Conservation (phyloP, 805 yeast genomes). For the Cyberlindnera mrakii region DNA sequence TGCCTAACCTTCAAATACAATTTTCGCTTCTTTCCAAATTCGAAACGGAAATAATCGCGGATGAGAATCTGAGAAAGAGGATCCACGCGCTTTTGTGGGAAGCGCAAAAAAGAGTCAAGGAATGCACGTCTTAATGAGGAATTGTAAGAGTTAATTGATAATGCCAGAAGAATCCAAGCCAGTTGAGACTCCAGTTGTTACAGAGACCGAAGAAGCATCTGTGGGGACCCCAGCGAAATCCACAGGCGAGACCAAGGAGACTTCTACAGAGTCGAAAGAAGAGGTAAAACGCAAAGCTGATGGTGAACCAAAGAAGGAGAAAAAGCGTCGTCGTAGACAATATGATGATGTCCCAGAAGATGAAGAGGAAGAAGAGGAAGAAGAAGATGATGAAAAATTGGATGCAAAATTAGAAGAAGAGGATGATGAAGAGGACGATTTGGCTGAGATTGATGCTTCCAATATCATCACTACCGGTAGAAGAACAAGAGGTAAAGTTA, state of each 20-base stretch:
- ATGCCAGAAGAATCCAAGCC: constrained; percentile 24
- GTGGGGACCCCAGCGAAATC: constrained; percentile 4
- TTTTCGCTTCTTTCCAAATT: neutral
- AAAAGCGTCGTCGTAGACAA: constrained; percentile 53
- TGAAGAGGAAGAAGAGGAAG: constrained; percentile 44
- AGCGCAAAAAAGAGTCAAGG: too few relatives aligned
- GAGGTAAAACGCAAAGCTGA: constrained; percentile 23
- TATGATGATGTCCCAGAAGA: constrained; percentile 57
- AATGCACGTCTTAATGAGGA: too few relatives aligned
- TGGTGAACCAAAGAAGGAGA: constrained; percentile 31
- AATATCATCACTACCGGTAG: constrained; percentile 82
- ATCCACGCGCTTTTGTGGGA: too few relatives aligned
- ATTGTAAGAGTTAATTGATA: neutral
- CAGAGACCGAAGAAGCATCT: constrained; percentile 4
- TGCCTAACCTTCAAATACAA: too few relatives aligned
- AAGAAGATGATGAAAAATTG: constrained; percentile 46
- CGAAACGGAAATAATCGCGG: neutral
- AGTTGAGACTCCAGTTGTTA: constrained; percentile 5
- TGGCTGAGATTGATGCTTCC: constrained; percentile 71
- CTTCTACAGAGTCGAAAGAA: constrained; percentile 6
- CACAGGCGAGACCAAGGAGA: constrained; percentile 9
- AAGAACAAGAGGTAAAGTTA: constrained; percentile 85
- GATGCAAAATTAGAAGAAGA: constrained; percentile 36
- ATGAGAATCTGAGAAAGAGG: too few relatives aligned
- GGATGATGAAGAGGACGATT: constrained; percentile 73